Conservation (phyloP, 768 basidiomycete genomes). For the Russula sp. region DNA sequence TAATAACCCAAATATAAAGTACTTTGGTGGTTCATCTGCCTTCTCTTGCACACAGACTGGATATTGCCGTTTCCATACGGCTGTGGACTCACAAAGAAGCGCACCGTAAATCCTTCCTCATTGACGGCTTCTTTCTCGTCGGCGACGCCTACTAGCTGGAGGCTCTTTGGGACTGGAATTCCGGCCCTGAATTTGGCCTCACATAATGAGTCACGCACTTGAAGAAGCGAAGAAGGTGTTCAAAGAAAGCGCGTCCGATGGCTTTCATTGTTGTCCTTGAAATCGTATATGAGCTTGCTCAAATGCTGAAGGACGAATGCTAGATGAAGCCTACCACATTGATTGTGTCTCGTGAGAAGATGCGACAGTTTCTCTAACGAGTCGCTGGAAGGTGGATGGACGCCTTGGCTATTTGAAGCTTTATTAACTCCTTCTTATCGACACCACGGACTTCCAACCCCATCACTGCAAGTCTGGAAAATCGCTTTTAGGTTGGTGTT, state of each 20-base stretch:
- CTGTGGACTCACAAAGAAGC: neutral
- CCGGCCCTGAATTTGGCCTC: slow-evolving; percentile 74
- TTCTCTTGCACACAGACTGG: slow-evolving; percentile 25
- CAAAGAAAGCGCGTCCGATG: slow-evolving; percentile 56
- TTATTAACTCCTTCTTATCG: slow-evolving; percentile 51
- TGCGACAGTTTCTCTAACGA: slow-evolving; percentile 48
- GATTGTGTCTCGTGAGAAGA: slow-evolving; percentile 48
- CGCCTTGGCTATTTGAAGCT: slow-evolving; percentile 64
- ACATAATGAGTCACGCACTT: slow-evolving; percentile 60
- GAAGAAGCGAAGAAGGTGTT: slow-evolving; percentile 53
- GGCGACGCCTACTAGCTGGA: slow-evolving; percentile 73
- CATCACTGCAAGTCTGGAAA: slow-evolving; percentile 65
- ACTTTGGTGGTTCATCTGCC: slow-evolving; percentile 8
- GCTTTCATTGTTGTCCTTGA: slow-evolving; percentile 40
- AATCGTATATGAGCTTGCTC: slow-evolving; percentile 48
- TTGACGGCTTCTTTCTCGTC: slow-evolving; percentile 50
- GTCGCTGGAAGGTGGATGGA: slow-evolving; percentile 63
- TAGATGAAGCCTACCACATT: slow-evolving; percentile 50
- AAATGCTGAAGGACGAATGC: slow-evolving; percentile 50
- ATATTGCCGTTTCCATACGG: neutral
- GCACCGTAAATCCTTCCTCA: slow-evolving; percentile 22
- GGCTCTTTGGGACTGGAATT: slow-evolving; percentile 65
- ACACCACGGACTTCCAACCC: slow-evolving; percentile 76
- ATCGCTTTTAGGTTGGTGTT: neutral
- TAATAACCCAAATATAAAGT: no score